A percentile compares a stretch with the other conserved stretches of the same genome.
phyloP scores from a whole-genome alignment of 768 basidiomycete species.

The Lentinula edodes region DNA sequence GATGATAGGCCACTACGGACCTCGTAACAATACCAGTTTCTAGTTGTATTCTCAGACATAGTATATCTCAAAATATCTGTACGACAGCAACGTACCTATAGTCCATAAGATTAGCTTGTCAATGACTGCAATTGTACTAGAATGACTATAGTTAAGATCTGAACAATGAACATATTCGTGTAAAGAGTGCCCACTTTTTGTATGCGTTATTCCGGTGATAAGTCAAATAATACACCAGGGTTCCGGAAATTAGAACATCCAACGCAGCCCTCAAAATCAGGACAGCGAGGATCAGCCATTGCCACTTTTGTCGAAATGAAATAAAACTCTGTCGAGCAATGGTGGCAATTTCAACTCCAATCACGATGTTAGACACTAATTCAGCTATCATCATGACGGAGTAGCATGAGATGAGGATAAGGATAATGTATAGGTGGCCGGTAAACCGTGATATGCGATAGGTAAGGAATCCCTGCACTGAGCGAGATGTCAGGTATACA shows the following conservation, averaged over 20 bases:
- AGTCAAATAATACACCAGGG: not conserved
- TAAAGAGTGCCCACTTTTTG: not conserved
- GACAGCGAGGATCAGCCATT: not conserved
- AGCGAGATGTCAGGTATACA: not conserved
- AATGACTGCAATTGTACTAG: not conserved
- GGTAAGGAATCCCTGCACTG: not conserved
- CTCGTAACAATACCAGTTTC: not conserved
- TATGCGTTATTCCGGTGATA: not conserved
- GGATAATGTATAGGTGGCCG: not conserved
- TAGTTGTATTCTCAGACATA: not conserved
- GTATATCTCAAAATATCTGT: no score
- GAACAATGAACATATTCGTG: no score
- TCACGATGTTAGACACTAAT: not conserved
- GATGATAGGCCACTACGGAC: not conserved
- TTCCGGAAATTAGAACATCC: not conserved
- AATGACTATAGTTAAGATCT: not conserved
- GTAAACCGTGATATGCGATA: not conserved
- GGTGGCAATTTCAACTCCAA: not conserved
- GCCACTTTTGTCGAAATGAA: not conserved
- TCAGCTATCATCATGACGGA: not conserved
- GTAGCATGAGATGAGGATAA: not conserved
- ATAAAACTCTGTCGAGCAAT: not conserved
- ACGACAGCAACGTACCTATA: not conserved
- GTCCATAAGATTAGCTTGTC: slow-evolving; percentile 1
- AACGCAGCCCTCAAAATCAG: not conserved